Percentiles rank a stretch among this genome's conserved stretches.
Conservation (phyloP, 2,329 filamentous ascomycete genomes). For the Pseudogymnoascus sp. region DNA sequence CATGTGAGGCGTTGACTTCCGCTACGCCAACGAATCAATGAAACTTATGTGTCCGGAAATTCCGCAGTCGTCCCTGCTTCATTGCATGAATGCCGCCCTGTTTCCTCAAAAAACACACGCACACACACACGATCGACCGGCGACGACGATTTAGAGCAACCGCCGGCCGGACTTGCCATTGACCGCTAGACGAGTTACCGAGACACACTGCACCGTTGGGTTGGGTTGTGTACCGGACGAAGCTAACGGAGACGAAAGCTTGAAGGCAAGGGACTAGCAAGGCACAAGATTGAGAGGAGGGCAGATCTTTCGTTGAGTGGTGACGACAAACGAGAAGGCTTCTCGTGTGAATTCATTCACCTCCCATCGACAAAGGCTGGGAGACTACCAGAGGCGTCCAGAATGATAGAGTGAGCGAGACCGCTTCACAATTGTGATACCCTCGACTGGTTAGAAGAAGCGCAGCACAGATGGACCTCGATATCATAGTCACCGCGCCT, state of each 20-base stretch:
- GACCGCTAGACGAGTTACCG: not conserved
- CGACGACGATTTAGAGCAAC: not conserved
- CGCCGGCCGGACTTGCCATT: not conserved
- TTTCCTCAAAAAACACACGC: not conserved
- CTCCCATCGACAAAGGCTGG: not conserved
- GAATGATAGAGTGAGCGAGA: not conserved
- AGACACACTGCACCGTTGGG: not conserved
- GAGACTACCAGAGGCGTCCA: not conserved
- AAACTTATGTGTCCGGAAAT: not conserved
- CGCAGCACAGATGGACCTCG: not conserved
- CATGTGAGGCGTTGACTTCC: not conserved
- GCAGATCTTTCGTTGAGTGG: not conserved
- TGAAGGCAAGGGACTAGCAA: conserved; percentile 2
- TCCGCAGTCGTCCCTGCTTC: not conserved
- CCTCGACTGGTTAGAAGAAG: not conserved
- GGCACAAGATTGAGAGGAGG: not conserved
- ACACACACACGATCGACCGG: not conserved
- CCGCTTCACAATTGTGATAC: not conserved
- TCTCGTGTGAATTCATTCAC: not conserved
- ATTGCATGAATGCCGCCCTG: not conserved
- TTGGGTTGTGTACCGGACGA: not conserved
- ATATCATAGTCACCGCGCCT: conserved; percentile 1
- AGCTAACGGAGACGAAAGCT: not conserved
- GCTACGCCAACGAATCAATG: not conserved
- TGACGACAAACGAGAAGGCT: not conserved